These are phyloP conservation scores for Fistulina hepatica DNA, from an alignment of 1,284 basidiomycete genomes.

Conservation along the genomic window DNA sequence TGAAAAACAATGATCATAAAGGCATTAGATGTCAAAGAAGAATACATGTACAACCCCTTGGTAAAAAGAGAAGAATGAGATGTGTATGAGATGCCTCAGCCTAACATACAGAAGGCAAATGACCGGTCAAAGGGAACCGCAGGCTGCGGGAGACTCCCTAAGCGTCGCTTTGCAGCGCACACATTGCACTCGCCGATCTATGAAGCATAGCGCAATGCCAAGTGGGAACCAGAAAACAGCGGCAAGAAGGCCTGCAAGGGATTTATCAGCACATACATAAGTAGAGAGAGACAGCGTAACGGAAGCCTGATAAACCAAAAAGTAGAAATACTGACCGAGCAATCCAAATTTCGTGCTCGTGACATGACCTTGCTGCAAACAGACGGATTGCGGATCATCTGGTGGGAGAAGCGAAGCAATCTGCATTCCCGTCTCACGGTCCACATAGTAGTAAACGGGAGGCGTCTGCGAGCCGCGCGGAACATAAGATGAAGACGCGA, in stretches of 20 bases:
- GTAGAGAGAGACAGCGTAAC: not conserved
- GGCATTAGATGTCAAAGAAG: no score
- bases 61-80: no score
- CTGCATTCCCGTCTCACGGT: constrained; percentile 33
- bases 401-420: constrained; percentile 47
- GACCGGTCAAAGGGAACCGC: no score
- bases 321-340: constrained; percentile 42
- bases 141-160: no score
- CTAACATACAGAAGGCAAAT: no score
- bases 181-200: constrained; percentile 60
- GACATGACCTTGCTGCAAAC: constrained; percentile 67
- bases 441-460: constrained; percentile 34
- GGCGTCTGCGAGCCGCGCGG: constrained; percentile 19
- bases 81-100: no score
- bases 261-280: constrained; percentile 3
- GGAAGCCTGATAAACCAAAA: no score
- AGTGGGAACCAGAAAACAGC: constrained; percentile 77
- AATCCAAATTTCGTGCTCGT: constrained; percentile 50
- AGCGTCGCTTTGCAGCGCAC: constrained; percentile 38
- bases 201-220: constrained; percentile 60
- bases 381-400: constrained; percentile 69
- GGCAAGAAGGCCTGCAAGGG: constrained; percentile 50
- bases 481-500: constrained; percentile 23
- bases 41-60: no score
- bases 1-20: no score